phyloP scores from a whole-genome alignment of 768 basidiomycete species.

The Tricholoma sp. region DNA sequence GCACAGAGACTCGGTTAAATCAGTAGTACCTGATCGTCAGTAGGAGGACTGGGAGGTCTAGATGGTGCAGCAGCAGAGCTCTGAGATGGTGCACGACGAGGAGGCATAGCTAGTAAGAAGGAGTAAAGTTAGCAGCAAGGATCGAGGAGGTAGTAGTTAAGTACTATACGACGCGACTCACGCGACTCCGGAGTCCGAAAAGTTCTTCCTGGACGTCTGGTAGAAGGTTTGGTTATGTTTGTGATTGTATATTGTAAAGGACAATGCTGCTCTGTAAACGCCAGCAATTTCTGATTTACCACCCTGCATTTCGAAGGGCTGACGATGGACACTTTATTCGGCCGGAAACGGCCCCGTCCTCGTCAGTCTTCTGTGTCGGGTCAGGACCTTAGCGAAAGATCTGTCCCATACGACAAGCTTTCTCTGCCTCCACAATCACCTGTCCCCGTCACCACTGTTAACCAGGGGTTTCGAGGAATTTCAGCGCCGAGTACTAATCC shows the following conservation, averaged over 20 bases:
- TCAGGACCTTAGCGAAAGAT: conserved; percentile 59
- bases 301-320: neutral
- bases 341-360: conserved; percentile 55
- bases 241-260: neutral
- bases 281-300: neutral
- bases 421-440: conserved; percentile 55
- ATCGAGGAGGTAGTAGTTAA: neutral
- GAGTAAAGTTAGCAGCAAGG: neutral
- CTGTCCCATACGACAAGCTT: conserved; percentile 71
- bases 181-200: no score
- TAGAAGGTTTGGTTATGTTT: neutral
- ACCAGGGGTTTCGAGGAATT: conserved; percentile 58
- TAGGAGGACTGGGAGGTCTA: conserved; percentile 37
- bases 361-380: conserved; percentile 58
- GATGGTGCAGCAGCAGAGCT: conserved; percentile 38
- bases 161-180: no score
- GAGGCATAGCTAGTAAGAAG: conserved; percentile 26
- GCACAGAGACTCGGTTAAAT: neutral
- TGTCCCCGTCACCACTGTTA: conserved; percentile 48
- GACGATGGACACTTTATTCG: conserved; percentile 66
- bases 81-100: conserved; percentile 48
- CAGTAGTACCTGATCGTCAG: neutral
- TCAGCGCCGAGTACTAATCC: conserved; percentile 86
- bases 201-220: no score
- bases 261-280: neutral